Conservation (phyloP, 192 early-diverging fungal genomes). For the Coemansia sp. region DNA sequence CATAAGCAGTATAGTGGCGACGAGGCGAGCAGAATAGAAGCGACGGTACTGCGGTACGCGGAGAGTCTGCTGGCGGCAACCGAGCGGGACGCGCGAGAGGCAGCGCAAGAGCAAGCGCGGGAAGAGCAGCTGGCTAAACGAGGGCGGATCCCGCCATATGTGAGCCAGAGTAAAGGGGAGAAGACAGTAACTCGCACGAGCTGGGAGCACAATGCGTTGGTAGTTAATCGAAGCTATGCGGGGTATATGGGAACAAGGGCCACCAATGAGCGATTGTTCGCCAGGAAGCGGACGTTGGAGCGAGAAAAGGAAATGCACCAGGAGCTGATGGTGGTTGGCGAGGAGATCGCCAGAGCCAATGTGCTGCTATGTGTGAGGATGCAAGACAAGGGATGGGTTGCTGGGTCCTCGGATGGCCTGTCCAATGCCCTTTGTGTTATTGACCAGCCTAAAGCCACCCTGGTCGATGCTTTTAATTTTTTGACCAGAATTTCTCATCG, state of each 20-base stretch:
- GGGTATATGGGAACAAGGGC: conserved; percentile 7
- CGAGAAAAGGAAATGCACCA: conserved; percentile 11
- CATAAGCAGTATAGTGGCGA: conserved; percentile 2
- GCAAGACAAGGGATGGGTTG: conserved; percentile 52
- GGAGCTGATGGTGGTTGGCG: conserved; percentile 21
- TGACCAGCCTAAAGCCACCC: conserved; percentile 46
- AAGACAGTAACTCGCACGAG: conserved; percentile 11
- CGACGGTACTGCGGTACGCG: conserved; percentile 31
- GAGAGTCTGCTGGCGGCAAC: conserved; percentile 38
- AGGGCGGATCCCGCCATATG: conserved; percentile 35
- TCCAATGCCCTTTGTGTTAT: conserved; percentile 29
- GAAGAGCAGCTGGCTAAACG: conserved; percentile 16
- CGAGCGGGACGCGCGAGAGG: conserved; percentile 20
- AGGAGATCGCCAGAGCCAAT: background rate
- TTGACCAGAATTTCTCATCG: conserved; percentile 13
- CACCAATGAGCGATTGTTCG: background rate
- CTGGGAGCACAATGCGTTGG: conserved; percentile 11
- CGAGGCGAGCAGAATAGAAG: conserved; percentile 20
- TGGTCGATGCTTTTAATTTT: conserved; percentile 45
- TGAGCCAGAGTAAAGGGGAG: conserved; percentile 5
- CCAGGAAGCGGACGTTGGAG: background rate
- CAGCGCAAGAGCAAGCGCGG: background rate
- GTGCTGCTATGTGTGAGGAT: conserved; percentile 34
- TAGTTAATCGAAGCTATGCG: conserved; percentile 25
- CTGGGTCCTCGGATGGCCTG: conserved; percentile 8